phyloP scores from a whole-genome alignment of 176 grass and related monocot species.

The Saccharum spontaneum region DNA sequence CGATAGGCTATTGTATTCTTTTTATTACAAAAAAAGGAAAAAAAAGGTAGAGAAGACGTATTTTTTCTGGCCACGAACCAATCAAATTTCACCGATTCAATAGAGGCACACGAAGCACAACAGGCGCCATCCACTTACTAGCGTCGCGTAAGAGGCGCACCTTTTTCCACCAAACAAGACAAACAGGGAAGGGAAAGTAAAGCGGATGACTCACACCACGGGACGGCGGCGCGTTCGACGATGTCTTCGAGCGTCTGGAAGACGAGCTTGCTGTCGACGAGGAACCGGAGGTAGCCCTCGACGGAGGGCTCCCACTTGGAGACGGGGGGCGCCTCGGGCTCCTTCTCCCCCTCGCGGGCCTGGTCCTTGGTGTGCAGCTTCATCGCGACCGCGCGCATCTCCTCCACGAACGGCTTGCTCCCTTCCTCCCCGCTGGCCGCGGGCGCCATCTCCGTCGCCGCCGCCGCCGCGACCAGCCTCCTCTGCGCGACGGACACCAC shows the following conservation, averaged over 20 bases:
- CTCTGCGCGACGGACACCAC: not conserved
- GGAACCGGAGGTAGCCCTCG: slow-evolving; percentile 78
- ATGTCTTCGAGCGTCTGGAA: slow-evolving; percentile 80
- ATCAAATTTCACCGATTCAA: not conserved
- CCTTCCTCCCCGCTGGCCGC: slow-evolving; percentile 37
- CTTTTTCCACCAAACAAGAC: not conserved
- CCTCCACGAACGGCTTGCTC: slow-evolving; percentile 72
- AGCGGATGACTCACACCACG: slow-evolving; percentile 66
- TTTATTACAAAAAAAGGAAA: not conserved
- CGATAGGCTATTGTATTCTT: not conserved
- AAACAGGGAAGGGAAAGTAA: slow-evolving; percentile 1
- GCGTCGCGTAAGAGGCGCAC: not conserved
- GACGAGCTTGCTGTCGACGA: slow-evolving; percentile 91
- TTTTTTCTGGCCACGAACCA: not conserved
- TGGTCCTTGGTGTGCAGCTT: slow-evolving; percentile 90
- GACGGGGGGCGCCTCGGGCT: slow-evolving; percentile 68
- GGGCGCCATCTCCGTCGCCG: slow-evolving; percentile 54
- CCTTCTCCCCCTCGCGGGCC: slow-evolving; percentile 82
- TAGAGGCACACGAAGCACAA: slow-evolving; percentile 1
- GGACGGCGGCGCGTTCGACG: slow-evolving; percentile 60
- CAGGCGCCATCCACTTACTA: not conserved
- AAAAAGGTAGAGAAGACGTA: not conserved
- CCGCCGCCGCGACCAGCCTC: slow-evolving; percentile 41
- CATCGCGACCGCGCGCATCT: slow-evolving; percentile 92
- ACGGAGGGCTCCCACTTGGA: slow-evolving; percentile 73